Evolutionary conservation across 768 basidiomycete species (phyloP).

Genomic region (Filobasidium wieringae): DNA sequence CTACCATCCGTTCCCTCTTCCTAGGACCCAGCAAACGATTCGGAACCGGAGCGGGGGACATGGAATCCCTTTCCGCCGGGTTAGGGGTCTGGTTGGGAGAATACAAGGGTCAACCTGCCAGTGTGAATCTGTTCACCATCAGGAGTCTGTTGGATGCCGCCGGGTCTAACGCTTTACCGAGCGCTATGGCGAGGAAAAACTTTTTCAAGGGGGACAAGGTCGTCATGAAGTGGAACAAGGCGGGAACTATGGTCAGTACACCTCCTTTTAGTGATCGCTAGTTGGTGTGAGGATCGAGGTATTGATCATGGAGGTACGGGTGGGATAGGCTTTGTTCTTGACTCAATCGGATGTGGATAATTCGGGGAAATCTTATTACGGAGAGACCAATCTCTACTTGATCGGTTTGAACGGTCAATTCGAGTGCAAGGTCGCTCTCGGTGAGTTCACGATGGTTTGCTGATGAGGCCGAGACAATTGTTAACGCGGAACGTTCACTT

Average conservation of each 20-base stretch:
- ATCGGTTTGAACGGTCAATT: slow-evolving; percentile 86
- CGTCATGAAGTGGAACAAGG: slow-evolving; percentile 88
- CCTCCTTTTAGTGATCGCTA: neutral
- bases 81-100: slow-evolving; percentile 87
- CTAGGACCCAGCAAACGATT: slow-evolving; percentile 21
- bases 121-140: slow-evolving; percentile 71
- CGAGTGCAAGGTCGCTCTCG: slow-evolving; percentile 63
- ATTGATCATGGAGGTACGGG: neutral
- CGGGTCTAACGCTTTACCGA: slow-evolving; percentile 45
- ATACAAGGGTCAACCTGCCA: slow-evolving; percentile 89
- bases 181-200: slow-evolving; percentile 60
- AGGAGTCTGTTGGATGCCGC: slow-evolving; percentile 39
- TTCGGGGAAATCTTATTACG: slow-evolving; percentile 94
- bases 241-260: slow-evolving; percentile 68
- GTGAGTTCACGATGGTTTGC: slow-evolving; percentile 21
- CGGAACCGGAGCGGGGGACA: slow-evolving; percentile 14
- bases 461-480: neutral
- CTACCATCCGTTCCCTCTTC: slow-evolving; percentile 26
- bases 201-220: slow-evolving; percentile 94
- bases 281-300: neutral
- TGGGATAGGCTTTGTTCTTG: slow-evolving; percentile 51
- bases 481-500: neutral
- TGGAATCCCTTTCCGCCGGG: slow-evolving; percentile 25
- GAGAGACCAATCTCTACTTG: slow-evolving; percentile 89
- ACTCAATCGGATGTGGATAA: slow-evolving; percentile 96